Base-by-base conservation (phyloP, 495 filamentous ascomycete species). In the Platismatia glauca region DNA sequence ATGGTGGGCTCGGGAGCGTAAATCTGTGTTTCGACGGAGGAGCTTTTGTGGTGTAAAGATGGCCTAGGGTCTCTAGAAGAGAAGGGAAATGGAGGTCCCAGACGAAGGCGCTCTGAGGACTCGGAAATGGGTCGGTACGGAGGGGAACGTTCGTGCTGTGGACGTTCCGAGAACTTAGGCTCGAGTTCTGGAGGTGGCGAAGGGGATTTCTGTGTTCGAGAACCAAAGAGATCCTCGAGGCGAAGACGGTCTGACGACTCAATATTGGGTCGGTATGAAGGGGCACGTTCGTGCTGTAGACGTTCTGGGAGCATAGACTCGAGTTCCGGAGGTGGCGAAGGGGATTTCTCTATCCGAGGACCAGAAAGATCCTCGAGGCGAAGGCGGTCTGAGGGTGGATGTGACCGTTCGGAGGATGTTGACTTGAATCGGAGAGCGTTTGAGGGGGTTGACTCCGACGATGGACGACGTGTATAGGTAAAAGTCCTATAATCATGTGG, bases 11-110 rank as follows among this genome's bases (percentile, higher is more conserved):
- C n/a, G 34, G 63, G 58, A 8, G 63, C 63, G 53, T 56, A 64
- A 29, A 64, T 64, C 48, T 64, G 63, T 46, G 63, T 64, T 41
- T 60, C 48, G 22, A 56, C 18, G 29, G 63, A 64, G 22, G 61
- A 63, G 33, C 38, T 63, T 11, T 52, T 58, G 41, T 56, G 53
- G 43, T 58, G 61, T 15, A 57, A 37, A 27, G 55, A 34, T 50
- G 55, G 55, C 31, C 53, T 44, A 16, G 39, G 39, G 8, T 34
- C 18, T 7, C 41, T 37, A 4, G 35, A 22, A 52, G 31, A 11
- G 4, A 34, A 41, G 20, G 39, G 27, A 16, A 9, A 29, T 24
- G 55, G 20, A 58, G 31, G 3, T 16, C 15, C 55, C 9, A 58
- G 34, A 18, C 41, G 61, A 8, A 43, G 18, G 4, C 55, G 53